These are phyloP conservation scores for Botrytis squamosa DNA, from an alignment of 2,329 filamentous ascomycete species.

Conservation along the genomic window DNA sequence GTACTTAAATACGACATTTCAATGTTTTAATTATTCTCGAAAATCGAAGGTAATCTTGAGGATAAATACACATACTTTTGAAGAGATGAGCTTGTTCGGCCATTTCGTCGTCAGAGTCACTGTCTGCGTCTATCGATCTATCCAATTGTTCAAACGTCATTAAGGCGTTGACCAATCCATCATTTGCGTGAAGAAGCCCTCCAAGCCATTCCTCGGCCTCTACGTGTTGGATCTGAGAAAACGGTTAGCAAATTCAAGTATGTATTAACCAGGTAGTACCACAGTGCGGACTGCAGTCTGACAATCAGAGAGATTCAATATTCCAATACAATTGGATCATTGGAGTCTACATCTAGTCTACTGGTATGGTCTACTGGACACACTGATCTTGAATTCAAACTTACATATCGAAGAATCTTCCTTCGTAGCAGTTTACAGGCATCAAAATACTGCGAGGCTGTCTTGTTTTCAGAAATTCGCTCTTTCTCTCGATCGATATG, in stretches of 20 bases:
- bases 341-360: background rate
- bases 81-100: slow-evolving; percentile 67
- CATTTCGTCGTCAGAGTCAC: slow-evolving; percentile 66
- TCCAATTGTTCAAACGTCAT: slow-evolving; percentile 96
- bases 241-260: background rate
- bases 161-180: slow-evolving; percentile 88
- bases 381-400: slow-evolving; percentile 35
- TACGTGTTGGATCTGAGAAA: slow-evolving; percentile 73
- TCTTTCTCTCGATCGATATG: slow-evolving; percentile 87
- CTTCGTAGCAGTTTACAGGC: slow-evolving; percentile 80
- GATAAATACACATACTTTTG: slow-evolving; percentile 48
- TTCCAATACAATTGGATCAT: background rate
- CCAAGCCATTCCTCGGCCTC: slow-evolving; percentile 91
- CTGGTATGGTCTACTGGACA: background rate
- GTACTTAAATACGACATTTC: background rate
- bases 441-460: slow-evolving; percentile 76
- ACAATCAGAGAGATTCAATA: background rate
- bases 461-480: slow-evolving; percentile 79
- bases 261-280: background rate
- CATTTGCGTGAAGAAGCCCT: slow-evolving; percentile 87
- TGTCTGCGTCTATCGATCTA: slow-evolving; percentile 74
- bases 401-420: slow-evolving; percentile 78
- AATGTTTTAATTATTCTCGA: background rate
- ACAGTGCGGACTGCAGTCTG: background rate
- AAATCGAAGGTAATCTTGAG: background rate